Evolutionary conservation across 83 land plant genomes (phyloP), one percentile per base, ranked within the genome.

Genomic region (Picea abies): DNA sequence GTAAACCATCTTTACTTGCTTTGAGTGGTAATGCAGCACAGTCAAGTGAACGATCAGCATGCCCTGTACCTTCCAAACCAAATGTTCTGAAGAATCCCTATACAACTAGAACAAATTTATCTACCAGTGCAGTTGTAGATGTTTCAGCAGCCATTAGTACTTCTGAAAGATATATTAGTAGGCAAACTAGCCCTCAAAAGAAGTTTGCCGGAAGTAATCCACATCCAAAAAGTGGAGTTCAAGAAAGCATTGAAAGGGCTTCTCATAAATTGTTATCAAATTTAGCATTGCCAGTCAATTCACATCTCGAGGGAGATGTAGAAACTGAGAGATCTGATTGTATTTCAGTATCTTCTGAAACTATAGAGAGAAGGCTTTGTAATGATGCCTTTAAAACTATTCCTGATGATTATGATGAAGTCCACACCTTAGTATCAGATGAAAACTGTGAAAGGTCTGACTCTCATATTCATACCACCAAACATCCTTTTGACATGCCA

Each of bases 11-110:
- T 69, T 14, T 35, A 41, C 44, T 17, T 69, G 76, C n/a, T 17
- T 20, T 72, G 8, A n/a, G 58, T 41, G 1, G 76, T 41, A 72
- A 44, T 44, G 76, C 52, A 23, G 20, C 25, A 44, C 76, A 72
- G 14, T n/a, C 56, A 41, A 72, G 25, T 72, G 52, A n/a, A 39
- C 14, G n/a, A 39, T 72, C 52, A 7, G 3, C 76, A 72, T 39
- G 22, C 39, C 44, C 6, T 44, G 12, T 44, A 12, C n/a, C 25
- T 9, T 20, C 56, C 3, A 41, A 72, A 39, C 52, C n/a, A 49
- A 72, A 72, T 72, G 56, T 52, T 52, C 10, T 72, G 8, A 72
- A 72, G 76, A 72, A 72, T 44, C 10, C 41, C 56, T n/a, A 44
- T 20, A 72, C 52, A 41, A 52, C 56, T 10, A 41, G 76, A 49